Evolutionary conservation across 2,329 filamentous ascomycete genomes (phyloP), one percentile per base, ranked within the genome.

Genomic region (Ophiocordyceps polyrhachis-furcata): DNA sequence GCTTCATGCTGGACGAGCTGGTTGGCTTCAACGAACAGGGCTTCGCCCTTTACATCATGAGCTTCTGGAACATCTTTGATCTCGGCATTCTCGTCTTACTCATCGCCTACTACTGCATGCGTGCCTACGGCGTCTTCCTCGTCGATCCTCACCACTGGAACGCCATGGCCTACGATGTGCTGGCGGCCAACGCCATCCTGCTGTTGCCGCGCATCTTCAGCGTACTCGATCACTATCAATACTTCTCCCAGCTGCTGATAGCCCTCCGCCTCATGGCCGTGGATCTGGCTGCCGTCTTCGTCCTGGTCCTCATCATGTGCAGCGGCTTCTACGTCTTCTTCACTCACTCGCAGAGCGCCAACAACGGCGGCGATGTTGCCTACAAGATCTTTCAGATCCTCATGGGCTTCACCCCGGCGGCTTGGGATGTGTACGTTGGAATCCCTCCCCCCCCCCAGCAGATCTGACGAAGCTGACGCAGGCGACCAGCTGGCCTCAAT

Each of bases 271-370:
- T 95, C 58, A 95, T 96, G 87, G 86, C 85, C 1, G 75, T 88
- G 43, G 89, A 96, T 58, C 66, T 96, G 21, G 75, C 85, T 5
- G 88, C 89, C 2, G 79, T 95, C 2, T 80, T 91, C 44, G 69
- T 91, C 1, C 68, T 95, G 41, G 86, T 94, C 44, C 62, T 93
- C 41, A 87, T 95, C 51, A 77, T 79, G 50, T 95, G 88, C 62
- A 93, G 86, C 55, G 89, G 89, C 20, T 96, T 95, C 63, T 93
- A 94, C 53, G 86, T 94, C 44, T 91, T 93, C 49, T 93, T 96
- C 58, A 89, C 84, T 0, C 67, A 93, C 44, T 88, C 88, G 3
- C 76, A 79, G 50, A 78, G 74, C 46, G 71, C 81, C 7, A 77
- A 83, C 44, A 76, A 82, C 50, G 78, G 83, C 6, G 69, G 69